These are phyloP conservation scores for Xylariaceae sp. DNA, from an alignment of 2,329 filamentous ascomycete species.

Conservation along the genomic window DNA sequence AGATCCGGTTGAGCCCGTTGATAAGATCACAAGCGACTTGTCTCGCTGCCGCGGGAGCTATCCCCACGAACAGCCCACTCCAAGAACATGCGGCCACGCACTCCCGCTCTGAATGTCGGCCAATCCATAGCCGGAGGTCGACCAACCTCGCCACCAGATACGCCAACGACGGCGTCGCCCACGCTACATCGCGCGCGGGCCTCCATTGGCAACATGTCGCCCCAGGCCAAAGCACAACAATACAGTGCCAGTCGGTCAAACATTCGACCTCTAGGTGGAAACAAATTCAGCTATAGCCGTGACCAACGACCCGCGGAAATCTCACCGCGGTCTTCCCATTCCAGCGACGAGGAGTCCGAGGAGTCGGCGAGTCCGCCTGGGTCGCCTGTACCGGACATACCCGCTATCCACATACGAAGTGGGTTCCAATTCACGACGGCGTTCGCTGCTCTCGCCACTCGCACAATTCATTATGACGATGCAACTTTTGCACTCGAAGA, in stretches of 20 bases:
- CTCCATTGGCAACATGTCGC: conserved; percentile 19
- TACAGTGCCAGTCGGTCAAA: conserved; percentile 27
- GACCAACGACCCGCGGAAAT: conserved; percentile 30
- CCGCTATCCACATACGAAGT: conserved; percentile 19
- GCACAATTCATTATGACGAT: conserved; percentile 20
- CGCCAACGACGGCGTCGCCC: conserved; percentile 36
- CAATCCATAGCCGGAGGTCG: conserved; percentile 24
- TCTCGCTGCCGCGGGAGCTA: conserved; percentile 26
- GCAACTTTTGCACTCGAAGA: conserved; percentile 32
- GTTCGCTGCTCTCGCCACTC: conserved; percentile 14
- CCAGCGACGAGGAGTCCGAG: conserved; percentile 29
- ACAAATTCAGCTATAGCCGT: conserved; percentile 30
- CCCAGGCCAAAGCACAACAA: conserved; percentile 23
- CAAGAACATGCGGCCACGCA: conserved; percentile 30
- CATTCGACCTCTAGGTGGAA: conserved; percentile 35
- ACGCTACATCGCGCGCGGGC: conserved; percentile 24
- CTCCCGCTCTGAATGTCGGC: conserved; percentile 29
- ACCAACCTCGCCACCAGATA: conserved; percentile 42
- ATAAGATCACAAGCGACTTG: conserved; percentile 29
- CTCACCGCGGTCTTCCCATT: conserved; percentile 32
- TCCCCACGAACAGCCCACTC: conserved; percentile 22
- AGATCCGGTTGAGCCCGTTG: conserved; percentile 24
- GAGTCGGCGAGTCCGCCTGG: conserved; percentile 27
- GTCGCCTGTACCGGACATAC: conserved; percentile 27
- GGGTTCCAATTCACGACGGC: conserved; percentile 21